phyloP scores from a whole-genome alignment of 148 eudicot species.

The Chenopodium quinoa region DNA sequence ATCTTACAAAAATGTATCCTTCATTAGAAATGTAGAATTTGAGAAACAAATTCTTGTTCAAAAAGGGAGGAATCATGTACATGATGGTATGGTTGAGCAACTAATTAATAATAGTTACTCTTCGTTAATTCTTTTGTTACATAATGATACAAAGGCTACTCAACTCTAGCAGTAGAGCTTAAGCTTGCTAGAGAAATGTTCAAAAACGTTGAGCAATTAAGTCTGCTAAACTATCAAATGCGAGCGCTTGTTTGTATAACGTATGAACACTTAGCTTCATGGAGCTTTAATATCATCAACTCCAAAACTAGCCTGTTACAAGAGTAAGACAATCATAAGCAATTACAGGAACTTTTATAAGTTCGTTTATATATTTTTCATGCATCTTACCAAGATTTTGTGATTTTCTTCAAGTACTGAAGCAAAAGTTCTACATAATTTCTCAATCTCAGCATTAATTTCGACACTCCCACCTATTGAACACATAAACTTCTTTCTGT shows the following conservation, averaged over 20 bases:
- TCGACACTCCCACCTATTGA: slow-evolving; percentile 52
- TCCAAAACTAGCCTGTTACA: slow-evolving; percentile 68
- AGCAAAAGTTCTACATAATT: slow-evolving; percentile 56
- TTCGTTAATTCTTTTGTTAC: background rate
- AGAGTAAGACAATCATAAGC: background rate
- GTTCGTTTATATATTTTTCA: background rate
- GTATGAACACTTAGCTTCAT: slow-evolving; percentile 12
- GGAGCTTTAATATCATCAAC: slow-evolving; percentile 72
- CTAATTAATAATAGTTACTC: background rate
- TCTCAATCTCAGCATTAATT: slow-evolving; percentile 56
- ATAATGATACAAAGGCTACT: background rate
- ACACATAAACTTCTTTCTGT: slow-evolving; percentile 73
- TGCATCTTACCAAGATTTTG: slow-evolving; percentile 64
- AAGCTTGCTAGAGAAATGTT: background rate
- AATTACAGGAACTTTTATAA: background rate
- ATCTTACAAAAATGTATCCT: too few relatives aligned
- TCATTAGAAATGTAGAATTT: background rate
- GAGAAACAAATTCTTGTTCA: too few relatives aligned
- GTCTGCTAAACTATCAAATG: background rate
- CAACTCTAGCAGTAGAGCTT: background rate
- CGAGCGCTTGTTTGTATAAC: background rate
- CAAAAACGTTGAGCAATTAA: background rate
- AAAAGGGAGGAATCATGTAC: background rate
- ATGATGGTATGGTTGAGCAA: background rate
- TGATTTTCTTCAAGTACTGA: slow-evolving; percentile 80